Base-by-base conservation (phyloP, 371 early-diverging fungal species). In the Mucor irregularis region DNA sequence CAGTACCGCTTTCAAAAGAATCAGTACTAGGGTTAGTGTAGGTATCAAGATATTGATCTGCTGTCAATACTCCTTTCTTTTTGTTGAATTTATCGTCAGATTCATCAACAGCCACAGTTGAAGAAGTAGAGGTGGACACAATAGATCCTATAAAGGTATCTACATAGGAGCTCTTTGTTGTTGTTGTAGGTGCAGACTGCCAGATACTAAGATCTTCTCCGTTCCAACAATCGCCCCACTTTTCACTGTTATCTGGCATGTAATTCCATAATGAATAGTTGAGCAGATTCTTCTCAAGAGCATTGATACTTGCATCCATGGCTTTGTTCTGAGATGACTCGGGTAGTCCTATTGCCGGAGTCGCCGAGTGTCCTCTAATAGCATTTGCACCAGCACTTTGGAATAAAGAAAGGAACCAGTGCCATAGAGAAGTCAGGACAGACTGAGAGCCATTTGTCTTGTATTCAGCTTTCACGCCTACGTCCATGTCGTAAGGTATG, bases 221-320 rank as follows among this genome's bases (percentile, higher is more conserved):
- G 48, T 88, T 86, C 90, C 90, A 90, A 17, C 45, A 60, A 61
- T 90, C 90, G 3, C 89, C 90, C 78, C 84, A 80, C 46, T 59
- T 61, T 53, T 77, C 55, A 37, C 60, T 58, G 45, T 87, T 90
- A 47, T 82, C 82, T 3, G 86, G 72, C 46, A 77, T 72, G 61
- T 90, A 90, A 33, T 80, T 81, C 90, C 90, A 90, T 22, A 88
- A 60, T 0, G 86, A 79, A 56, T 74, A 85, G 56, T 82, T 79
- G 34, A 87, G 64, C 16, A 86, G 68, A 39, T 82, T 84, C 4
- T 62, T 61, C 54, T 90, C 90, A 2, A 85, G 62, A 0, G 88
- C 89, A 53, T 83, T 71, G 39, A 90, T 51, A 46, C 80, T 85
- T 10, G 85, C 86, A 64, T 90, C 89, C 81, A 89, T 71, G 0